These are phyloP conservation scores for Helotiales sp. DNA, from an alignment of 2,329 filamentous ascomycete genomes.

Conservation along the genomic window DNA sequence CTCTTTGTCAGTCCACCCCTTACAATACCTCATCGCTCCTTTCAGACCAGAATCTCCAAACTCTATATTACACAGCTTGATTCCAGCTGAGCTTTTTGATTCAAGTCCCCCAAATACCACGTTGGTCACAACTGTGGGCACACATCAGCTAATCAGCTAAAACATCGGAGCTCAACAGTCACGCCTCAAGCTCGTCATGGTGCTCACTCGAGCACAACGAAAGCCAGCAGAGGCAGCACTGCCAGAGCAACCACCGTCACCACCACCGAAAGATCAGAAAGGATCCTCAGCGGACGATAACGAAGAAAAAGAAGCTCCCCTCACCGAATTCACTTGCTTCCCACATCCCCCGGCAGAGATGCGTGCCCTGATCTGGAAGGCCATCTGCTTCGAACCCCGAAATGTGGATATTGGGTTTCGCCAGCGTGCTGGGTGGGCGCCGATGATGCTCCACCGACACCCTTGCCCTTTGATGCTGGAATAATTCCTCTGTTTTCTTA, in stretches of 20 bases:
- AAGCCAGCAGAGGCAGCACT: not conserved
- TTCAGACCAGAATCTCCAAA: not conserved
- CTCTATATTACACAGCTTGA: not conserved
- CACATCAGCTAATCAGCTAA: no score
- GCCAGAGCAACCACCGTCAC: no score
- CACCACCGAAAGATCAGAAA: no score
- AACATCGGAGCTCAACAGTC: not conserved
- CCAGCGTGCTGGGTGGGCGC: not conserved
- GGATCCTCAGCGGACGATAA: not conserved
- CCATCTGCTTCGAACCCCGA: not conserved
- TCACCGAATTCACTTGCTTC: not conserved
- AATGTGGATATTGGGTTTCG: not conserved
- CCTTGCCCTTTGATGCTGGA: not conserved
- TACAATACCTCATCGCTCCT: not conserved
- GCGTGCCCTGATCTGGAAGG: not conserved
- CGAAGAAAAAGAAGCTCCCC: not conserved
- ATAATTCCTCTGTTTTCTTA: not conserved
- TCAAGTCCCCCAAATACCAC: not conserved
- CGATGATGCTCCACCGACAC: not conserved
- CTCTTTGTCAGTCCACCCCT: not conserved
- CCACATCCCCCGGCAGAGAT: not conserved
- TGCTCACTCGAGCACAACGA: not conserved
- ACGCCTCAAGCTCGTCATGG: not conserved
- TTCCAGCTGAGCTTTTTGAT: not conserved
- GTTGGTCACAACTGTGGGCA: not conserved